Conservation (phyloP, 768 basidiomycete genomes). For the Leucocoprinus birnbaumii region DNA sequence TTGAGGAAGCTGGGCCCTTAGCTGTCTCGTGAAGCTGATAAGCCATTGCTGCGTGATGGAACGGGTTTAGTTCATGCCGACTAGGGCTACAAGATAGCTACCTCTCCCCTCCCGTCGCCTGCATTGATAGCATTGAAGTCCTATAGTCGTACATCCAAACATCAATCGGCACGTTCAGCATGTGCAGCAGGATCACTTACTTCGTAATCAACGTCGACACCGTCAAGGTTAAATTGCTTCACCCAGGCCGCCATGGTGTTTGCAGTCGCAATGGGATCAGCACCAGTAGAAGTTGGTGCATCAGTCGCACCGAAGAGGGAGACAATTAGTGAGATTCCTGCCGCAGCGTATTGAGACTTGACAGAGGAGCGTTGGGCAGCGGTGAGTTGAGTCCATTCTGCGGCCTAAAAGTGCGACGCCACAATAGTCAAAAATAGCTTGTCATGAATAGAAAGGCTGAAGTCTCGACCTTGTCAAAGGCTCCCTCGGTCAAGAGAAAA, state of each 20-base stretch:
- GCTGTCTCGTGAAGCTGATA: constrained; percentile 47
- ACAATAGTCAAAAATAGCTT: background rate
- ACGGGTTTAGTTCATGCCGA: background rate
- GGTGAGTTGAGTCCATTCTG: constrained; percentile 49
- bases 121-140: constrained; percentile 61
- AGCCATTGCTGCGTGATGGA: constrained; percentile 39
- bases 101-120: constrained; percentile 51
- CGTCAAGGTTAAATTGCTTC: constrained; percentile 57
- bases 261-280: constrained; percentile 61
- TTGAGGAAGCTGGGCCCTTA: constrained; percentile 45
- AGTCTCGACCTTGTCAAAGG: constrained; percentile 47
- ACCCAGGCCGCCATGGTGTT: constrained; percentile 67
- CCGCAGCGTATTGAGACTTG: constrained; percentile 51
- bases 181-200: no score
- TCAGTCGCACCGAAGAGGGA: constrained; percentile 61
- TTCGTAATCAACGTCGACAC: constrained; percentile 78
- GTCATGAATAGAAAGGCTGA: background rate
- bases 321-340: constrained; percentile 58
- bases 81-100: constrained; percentile 10
- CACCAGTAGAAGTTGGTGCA: constrained; percentile 51
- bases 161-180: no score
- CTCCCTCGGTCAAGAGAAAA: constrained; percentile 53
- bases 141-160: no score
- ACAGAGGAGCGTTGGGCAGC: constrained; percentile 42
- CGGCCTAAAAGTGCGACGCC: constrained; percentile 29